Percentiles rank a stretch among this genome's conserved stretches.
Evolutionary conservation across 257 asterid species (phyloP).

Genomic region (Jacaranda mimosifolia): DNA sequence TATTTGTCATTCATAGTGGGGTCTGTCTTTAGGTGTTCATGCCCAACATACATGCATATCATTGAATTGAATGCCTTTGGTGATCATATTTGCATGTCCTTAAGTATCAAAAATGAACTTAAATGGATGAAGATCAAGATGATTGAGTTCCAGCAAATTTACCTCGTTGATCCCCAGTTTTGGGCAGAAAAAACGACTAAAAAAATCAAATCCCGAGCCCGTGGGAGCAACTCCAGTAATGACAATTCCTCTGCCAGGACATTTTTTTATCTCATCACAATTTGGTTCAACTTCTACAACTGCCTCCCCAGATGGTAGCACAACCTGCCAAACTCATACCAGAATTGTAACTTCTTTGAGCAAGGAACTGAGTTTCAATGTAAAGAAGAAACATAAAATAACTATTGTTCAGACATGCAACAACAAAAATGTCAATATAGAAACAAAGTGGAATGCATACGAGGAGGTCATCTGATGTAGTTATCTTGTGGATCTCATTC

Average conservation of each 20-base stretch:
- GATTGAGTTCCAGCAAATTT: conserved; percentile 19
- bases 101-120: not conserved
- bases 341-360: no score
- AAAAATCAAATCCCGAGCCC: conserved; percentile 81
- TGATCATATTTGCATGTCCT: no score
- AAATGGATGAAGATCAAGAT: not conserved
- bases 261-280: conserved; percentile 54
- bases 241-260: conserved; percentile 69
- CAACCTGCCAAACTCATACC: conserved; percentile 58
- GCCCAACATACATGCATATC: not conserved
- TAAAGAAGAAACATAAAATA: no score
- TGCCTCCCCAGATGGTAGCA: conserved; percentile 73
- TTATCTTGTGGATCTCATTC: conserved; percentile 64
- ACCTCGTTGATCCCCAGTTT: conserved; percentile 81
- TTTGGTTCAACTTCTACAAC: conserved; percentile 65
- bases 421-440: not conserved
- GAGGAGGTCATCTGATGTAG: conserved; percentile 61
- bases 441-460: conserved; percentile 51
- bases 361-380: no score
- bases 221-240: conserved; percentile 80
- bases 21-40: not conserved
- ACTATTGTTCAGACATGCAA: not conserved
- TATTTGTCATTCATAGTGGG: not conserved
- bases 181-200: conserved; percentile 86
- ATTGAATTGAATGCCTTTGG: no score